Evolutionary conservation across 2,329 filamentous ascomycete species (phyloP), one percentile per base, ranked within the genome.

Genomic region (Apiospora rasikravindrae): DNA sequence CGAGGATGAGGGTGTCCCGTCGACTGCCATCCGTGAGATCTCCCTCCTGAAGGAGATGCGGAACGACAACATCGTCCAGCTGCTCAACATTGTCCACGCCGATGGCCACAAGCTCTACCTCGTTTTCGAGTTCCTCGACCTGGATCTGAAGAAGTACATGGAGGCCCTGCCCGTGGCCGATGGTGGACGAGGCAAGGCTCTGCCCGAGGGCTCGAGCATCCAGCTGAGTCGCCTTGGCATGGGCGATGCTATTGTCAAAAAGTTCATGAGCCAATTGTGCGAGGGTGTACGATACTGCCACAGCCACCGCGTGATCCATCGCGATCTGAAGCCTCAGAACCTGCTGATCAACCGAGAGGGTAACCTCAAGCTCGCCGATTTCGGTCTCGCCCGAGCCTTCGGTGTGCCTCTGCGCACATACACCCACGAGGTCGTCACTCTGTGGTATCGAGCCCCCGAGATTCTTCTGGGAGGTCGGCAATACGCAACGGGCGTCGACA

Each of bases 111-210:
- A 98, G 85, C 90, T 98, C 69, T 98, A 97, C 83, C 92, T 98
- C 67, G 95, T 98, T 77, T 93, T 95, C 75, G 95, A 98, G 82
- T 98, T 94, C 83, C 92, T 98, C 76, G 95, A 97, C 80, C 88
- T 96, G 72, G 95, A 98, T 79, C 86, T 98, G 77, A 98, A 98
- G 86, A 97, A 97, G 83, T 98, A 97, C 84, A 98, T 98, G 94
- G 95, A 98, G 83, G 90, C 94, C 8, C 88, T 97, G 61, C 94
- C 94, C 4, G 91, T 96, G 72, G 92, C 88, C 79, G 93, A 97
- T 79, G 94, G 94, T 76, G 94, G 94, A 53, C 91, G 94, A 73
- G 94, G 94, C 78, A 96, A 95, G 85, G 89, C 94, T 57, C 86
- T 98, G 69, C 95, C 95, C 11, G 93, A 96, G 77, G 94, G 93